Evolutionary conservation across 2,329 filamentous ascomycete genomes (phyloP).

Genomic region (Ophiostoma ips): DNA sequence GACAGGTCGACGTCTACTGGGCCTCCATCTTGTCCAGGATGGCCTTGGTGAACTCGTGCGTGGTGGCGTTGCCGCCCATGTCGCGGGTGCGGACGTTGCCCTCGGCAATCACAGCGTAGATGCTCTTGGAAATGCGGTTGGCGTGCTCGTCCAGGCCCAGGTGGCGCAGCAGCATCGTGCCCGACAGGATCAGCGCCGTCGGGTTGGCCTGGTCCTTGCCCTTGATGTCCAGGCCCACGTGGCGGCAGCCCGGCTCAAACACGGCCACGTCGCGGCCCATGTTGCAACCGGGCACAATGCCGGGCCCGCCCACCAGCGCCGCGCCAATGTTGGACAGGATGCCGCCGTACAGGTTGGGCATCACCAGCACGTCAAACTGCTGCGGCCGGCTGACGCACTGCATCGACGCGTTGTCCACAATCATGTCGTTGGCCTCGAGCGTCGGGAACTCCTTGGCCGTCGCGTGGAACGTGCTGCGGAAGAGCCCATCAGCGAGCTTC

Average conservation of each 20-base stretch:
- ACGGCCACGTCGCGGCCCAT: conserved; percentile 98
- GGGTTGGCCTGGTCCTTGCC: conserved; percentile 99
- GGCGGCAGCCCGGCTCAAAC: conserved; percentile 97
- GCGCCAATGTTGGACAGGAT: conserved; percentile 98
- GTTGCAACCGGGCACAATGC: conserved; percentile 96
- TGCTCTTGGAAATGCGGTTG: conserved; percentile 88
- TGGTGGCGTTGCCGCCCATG: conserved; percentile 84
- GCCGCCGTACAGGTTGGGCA: conserved; percentile 98
- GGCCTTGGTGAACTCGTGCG: conserved; percentile 88
- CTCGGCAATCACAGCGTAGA: conserved; percentile 68
- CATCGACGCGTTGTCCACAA: conserved; percentile 99
- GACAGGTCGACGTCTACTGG: conserved; percentile 27
- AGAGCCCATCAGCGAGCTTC: conserved; percentile 97
- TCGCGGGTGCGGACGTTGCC: conserved; percentile 83
- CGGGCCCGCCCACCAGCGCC: conserved; percentile 89
- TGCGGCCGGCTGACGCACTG: conserved; percentile 92
- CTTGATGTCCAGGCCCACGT: conserved; percentile 98
- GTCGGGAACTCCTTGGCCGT: conserved; percentile 91
- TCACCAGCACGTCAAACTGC: conserved; percentile 99
- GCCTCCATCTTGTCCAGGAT: conserved; percentile 92
- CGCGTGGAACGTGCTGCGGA: conserved; percentile 93
- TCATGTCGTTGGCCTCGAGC: conserved; percentile 96
- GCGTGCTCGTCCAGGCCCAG: conserved; percentile 95
- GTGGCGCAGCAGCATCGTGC: conserved; percentile 94
- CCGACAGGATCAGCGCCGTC: conserved; percentile 85